Evolutionary conservation across 2,329 filamentous ascomycete species (phyloP).

Genomic region (Claviceps cyperi): DNA sequence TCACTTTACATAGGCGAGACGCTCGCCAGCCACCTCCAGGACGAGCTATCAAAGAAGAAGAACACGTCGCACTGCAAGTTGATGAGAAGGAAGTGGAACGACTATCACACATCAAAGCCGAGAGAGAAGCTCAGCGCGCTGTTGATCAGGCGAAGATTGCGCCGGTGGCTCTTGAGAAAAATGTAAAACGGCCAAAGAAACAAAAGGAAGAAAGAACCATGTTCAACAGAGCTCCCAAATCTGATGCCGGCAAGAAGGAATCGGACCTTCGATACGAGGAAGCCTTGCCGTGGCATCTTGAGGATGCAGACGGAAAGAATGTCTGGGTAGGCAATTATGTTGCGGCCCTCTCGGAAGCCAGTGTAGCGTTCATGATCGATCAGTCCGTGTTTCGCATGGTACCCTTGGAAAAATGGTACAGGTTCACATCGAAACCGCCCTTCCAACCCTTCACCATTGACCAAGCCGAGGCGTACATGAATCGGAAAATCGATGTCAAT

Average conservation of each 20-base stretch:
- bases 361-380: slow-evolving; percentile 63
- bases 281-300: slow-evolving; percentile 87
- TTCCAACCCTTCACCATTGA: slow-evolving; percentile 69
- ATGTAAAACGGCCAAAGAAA: slow-evolving; percentile 39
- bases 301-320: slow-evolving; percentile 92
- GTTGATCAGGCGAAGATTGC: slow-evolving; percentile 87
- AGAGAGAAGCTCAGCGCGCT: slow-evolving; percentile 73
- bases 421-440: slow-evolving; percentile 64
- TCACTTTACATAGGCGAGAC: slow-evolving; percentile 79
- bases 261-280: slow-evolving; percentile 76
- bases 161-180: slow-evolving; percentile 51
- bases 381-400: slow-evolving; percentile 65
- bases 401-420: slow-evolving; percentile 92
- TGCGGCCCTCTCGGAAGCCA: slow-evolving; percentile 71
- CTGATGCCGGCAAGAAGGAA: slow-evolving; percentile 66
- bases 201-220: slow-evolving; percentile 76
- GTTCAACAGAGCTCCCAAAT: slow-evolving; percentile 65
- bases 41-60: slow-evolving; percentile 47
- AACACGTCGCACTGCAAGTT: slow-evolving; percentile 24
- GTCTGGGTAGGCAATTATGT: slow-evolving; percentile 89
- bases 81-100: slow-evolving; percentile 48
- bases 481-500: slow-evolving; percentile 59
- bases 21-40: slow-evolving; percentile 55
- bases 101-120: slow-evolving; percentile 56
- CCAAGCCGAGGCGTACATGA: slow-evolving; percentile 73